phyloP scores from a whole-genome alignment of 331 rosid genomes.

The Erythrophleum ivorense region DNA sequence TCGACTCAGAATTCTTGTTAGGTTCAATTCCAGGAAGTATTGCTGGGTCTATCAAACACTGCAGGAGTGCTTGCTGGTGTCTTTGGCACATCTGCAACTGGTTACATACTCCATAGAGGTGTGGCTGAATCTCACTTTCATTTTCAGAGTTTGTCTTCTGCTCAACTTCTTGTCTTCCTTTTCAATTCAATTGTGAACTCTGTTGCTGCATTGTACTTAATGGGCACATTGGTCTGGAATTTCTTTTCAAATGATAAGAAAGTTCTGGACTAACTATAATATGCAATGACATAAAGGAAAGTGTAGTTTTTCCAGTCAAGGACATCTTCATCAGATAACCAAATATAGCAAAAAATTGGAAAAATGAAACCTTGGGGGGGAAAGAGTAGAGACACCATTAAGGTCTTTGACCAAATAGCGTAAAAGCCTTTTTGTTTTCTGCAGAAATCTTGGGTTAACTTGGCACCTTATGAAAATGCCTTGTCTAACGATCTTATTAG shows the following conservation, averaged over 20 bases:
- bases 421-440: slow-evolving; percentile 41
- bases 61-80: too few relatives aligned
- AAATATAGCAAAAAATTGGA: slow-evolving; percentile 31
- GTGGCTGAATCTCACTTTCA: background rate
- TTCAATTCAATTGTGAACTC: background rate
- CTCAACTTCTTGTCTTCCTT: background rate
- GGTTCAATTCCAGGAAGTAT: too few relatives aligned
- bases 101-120: too few relatives aligned
- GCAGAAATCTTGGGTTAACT: slow-evolving; percentile 45
- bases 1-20: too few relatives aligned
- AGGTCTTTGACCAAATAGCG: slow-evolving; percentile 47
- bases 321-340: slow-evolving; percentile 39
- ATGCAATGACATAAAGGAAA: background rate
- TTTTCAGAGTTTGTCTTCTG: background rate
- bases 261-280: background rate
- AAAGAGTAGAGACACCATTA: slow-evolving; percentile 31
- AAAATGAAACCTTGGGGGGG: slow-evolving; percentile 37
- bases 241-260: background rate
- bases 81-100: too few relatives aligned
- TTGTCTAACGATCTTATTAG: background rate
- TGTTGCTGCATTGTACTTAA: background rate
- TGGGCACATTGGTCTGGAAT: background rate
- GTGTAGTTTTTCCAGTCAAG: background rate
- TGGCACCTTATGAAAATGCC: slow-evolving; percentile 44
- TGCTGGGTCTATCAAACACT: too few relatives aligned